A percentile compares a stretch with the other conserved stretches of the same genome.
phyloP scores from a whole-genome alignment of 805 yeast genomes.

The Cephaloascus fragrans region DNA sequence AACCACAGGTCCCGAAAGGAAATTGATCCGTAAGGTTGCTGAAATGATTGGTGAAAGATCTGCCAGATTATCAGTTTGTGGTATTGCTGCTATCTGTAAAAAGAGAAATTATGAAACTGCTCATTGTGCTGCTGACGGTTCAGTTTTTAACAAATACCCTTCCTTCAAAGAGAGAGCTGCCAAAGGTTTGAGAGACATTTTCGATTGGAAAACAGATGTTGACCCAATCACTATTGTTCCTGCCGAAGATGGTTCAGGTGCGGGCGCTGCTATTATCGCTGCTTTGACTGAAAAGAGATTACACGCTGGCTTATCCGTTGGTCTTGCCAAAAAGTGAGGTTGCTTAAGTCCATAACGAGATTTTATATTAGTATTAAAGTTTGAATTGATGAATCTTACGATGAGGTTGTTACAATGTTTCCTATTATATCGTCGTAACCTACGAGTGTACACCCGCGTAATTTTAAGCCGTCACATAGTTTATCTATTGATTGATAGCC shows the following conservation, averaged over 20 bases:
- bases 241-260: conserved; percentile 98
- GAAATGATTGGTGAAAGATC: conserved; percentile 88
- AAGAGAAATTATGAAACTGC: conserved; percentile 72
- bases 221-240: conserved; percentile 82
- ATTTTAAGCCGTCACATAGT: too few relatives aligned
- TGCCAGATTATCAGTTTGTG: conserved; percentile 87
- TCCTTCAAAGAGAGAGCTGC: conserved; percentile 86
- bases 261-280: conserved; percentile 97
- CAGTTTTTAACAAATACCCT: conserved; percentile 91
- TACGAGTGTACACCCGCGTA: too few relatives aligned
- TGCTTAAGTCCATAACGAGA: too few relatives aligned
- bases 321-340: conserved; percentile 20
- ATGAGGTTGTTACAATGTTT: too few relatives aligned
- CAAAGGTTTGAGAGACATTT: conserved; percentile 77
- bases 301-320: conserved; percentile 60
- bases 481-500: too few relatives aligned
- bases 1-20: conserved; percentile 71
- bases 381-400: too few relatives aligned
- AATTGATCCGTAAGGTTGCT: conserved; percentile 71
- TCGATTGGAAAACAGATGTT: conserved; percentile 60
- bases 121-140: conserved; percentile 96
- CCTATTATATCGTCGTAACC: too few relatives aligned
- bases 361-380: too few relatives aligned
- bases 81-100: conserved; percentile 87
- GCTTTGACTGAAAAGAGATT: conserved; percentile 83